phyloP scores from a whole-genome alignment of 441 rosid genomes.

The Biscutella laevigata region DNA sequence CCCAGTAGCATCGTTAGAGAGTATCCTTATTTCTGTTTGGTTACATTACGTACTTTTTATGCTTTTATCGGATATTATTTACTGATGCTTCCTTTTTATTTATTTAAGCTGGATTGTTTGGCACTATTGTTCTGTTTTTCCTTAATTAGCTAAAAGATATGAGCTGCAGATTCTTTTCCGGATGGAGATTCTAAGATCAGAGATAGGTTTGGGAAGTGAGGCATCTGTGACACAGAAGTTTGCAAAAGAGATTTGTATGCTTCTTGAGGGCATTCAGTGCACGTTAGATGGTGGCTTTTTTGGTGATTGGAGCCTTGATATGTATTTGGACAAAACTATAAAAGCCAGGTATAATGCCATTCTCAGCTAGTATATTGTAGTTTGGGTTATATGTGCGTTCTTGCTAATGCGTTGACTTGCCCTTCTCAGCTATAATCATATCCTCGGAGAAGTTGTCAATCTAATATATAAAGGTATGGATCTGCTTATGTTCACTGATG shows the following conservation, averaged over 20 bases:
- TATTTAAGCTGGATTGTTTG: background rate
- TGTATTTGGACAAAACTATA: constrained; percentile 61
- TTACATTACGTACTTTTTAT: constrained; percentile 3
- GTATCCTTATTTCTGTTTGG: constrained; percentile 51
- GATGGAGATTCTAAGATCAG: constrained; percentile 78
- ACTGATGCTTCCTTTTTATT: constrained; percentile 4
- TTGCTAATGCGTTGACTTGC: constrained; percentile 5
- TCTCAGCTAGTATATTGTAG: background rate
- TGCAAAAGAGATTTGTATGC: constrained; percentile 65
- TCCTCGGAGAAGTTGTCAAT: constrained; percentile 55
- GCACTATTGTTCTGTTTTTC: constrained; percentile 28
- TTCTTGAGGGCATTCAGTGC: constrained; percentile 67
- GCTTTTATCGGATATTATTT: constrained; percentile 3
- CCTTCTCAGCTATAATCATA: constrained; percentile 47
- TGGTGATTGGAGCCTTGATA: constrained; percentile 85
- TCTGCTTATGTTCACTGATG: constrained; percentile 55
- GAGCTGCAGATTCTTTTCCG: constrained; percentile 90
- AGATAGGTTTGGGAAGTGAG: constrained; percentile 40
- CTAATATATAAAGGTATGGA: constrained; percentile 71
- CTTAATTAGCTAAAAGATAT: constrained; percentile 52
- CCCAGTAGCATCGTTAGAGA: constrained; percentile 46
- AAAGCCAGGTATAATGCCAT: constrained; percentile 40
- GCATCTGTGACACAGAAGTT: constrained; percentile 57
- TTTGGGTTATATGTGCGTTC: background rate
- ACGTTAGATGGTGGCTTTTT: constrained; percentile 82